Percentiles rank a stretch among this genome's conserved stretches.
phyloP scores from a whole-genome alignment of 805 yeast genomes.

The Ogataea paraovalis region DNA sequence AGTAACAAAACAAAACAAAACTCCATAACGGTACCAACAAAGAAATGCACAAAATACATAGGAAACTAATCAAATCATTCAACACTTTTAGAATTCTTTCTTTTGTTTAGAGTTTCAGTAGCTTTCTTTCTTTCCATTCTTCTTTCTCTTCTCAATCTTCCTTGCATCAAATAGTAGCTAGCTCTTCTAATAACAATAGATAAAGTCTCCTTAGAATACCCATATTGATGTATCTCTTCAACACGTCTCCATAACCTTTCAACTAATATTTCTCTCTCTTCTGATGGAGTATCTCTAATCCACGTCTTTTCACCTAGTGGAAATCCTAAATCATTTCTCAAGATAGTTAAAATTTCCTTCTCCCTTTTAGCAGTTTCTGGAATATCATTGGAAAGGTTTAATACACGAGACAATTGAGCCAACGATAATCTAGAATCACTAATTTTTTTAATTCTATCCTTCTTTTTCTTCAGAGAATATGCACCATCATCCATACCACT shows the following conservation, averaged over 20 bases:
- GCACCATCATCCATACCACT: not conserved
- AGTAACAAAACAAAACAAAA: not conserved
- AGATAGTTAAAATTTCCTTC: constrained; percentile 45
- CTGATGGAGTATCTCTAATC: constrained; percentile 70
- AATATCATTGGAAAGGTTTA: constrained; percentile 44
- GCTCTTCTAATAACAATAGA: constrained; percentile 80
- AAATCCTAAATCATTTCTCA: constrained; percentile 59
- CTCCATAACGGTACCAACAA: not conserved
- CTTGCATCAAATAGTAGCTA: constrained; percentile 76
- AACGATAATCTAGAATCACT: constrained; percentile 55
- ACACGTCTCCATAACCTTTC: constrained; percentile 46
- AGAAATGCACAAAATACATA: not conserved
- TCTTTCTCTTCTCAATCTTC: constrained; percentile 65
- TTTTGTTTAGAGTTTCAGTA: not conserved
- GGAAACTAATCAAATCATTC: not conserved
- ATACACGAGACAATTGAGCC: constrained; percentile 48
- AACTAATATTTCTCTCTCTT: constrained; percentile 46
- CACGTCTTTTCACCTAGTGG: constrained; percentile 76
- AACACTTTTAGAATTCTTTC: not conserved
- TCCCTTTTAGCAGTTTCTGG: constrained; percentile 57
- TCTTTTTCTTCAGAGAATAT: not conserved
- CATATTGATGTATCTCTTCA: constrained; percentile 42
- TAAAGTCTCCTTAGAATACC: constrained; percentile 49
- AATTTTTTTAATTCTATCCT: constrained; percentile 18
- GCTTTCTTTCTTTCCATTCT: constrained; percentile 40